phyloP scores from a whole-genome alignment of 257 asterid genomes.

The Coffea canephora region DNA sequence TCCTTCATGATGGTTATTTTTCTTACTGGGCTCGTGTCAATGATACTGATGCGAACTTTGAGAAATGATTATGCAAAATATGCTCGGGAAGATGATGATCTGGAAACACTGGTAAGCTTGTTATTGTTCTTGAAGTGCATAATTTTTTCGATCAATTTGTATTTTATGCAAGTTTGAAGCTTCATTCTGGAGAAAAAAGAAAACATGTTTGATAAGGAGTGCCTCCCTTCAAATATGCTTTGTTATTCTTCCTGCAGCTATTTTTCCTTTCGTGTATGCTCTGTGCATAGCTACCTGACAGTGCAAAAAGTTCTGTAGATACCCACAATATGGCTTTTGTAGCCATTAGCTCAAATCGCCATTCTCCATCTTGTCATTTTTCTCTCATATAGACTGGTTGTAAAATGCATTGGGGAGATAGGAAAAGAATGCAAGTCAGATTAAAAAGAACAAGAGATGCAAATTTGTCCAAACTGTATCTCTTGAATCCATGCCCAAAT shows the following conservation, averaged over 20 bases:
- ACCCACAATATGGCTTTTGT: neutral
- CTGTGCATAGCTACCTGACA: neutral
- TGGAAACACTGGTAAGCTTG: constrained; percentile 77
- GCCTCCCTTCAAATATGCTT: neutral
- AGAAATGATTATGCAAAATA: constrained; percentile 98
- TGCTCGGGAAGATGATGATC: constrained; percentile 99
- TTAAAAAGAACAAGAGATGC: neutral
- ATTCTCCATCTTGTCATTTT: neutral
- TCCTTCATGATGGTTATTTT: constrained; percentile 99
- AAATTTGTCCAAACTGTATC: neutral
- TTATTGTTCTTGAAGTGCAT: neutral
- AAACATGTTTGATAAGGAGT: neutral
- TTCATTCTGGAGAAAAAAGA: neutral
- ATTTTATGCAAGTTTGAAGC: neutral
- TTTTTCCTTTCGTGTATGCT: neutral
- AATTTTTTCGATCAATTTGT: neutral
- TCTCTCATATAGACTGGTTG: neutral
- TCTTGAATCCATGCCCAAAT: neutral
- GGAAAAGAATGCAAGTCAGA: neutral
- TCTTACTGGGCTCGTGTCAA: constrained; percentile 94
- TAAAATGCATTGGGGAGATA: neutral
- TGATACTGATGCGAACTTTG: constrained; percentile 95
- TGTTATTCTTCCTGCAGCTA: too few relatives aligned
- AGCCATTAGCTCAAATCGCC: neutral
- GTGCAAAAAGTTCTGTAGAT: neutral